A percentile compares a stretch with the other conserved stretches of the same genome.
Evolutionary conservation across 352 stramenopile genomes (phyloP).

Genomic region (Pythium utonaiense): DNA sequence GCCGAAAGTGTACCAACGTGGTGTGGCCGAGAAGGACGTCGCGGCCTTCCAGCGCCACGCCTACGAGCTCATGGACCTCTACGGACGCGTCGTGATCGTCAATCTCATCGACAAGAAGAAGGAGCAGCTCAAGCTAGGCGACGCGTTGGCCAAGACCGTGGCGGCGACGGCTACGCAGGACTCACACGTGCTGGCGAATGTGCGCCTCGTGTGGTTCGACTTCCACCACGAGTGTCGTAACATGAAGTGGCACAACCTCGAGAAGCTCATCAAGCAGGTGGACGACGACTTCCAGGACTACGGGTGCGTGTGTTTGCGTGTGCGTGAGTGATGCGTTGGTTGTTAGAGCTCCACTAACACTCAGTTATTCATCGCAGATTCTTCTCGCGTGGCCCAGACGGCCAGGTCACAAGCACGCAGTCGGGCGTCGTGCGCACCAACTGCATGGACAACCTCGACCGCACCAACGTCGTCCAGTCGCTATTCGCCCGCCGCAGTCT

Average conservation of each 20-base stretch:
- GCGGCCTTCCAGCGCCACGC: constrained; percentile 58
- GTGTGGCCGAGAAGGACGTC: constrained; percentile 54
- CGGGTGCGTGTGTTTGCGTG: constrained; percentile 15
- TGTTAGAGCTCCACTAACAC: neutral
- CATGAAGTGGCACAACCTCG: constrained; percentile 91
- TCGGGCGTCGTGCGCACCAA: constrained; percentile 93
- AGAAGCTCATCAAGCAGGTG: constrained; percentile 82
- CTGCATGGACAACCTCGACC: constrained; percentile 98
- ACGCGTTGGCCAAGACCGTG: constrained; percentile 75
- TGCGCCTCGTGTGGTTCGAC: constrained; percentile 93
- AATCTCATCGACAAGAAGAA: constrained; percentile 91
- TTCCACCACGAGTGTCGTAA: constrained; percentile 95
- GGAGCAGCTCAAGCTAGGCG: constrained; percentile 89
- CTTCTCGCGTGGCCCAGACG: constrained; percentile 49
- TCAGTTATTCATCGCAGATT: constrained; percentile 23
- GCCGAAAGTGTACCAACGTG: constrained; percentile 53
- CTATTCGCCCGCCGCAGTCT: constrained; percentile 86
- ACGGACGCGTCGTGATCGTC: constrained; percentile 72
- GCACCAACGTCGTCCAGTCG: constrained; percentile 96
- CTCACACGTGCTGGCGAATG: constrained; percentile 44
- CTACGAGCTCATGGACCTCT: constrained; percentile 57
- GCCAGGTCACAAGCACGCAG: constrained; percentile 59
- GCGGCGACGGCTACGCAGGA: constrained; percentile 16
- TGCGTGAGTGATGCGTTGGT: constrained; percentile 23
- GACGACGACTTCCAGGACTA: constrained; percentile 54